Conservation (phyloP, 2,329 filamentous ascomycete species). For the Claviceps africana region DNA sequence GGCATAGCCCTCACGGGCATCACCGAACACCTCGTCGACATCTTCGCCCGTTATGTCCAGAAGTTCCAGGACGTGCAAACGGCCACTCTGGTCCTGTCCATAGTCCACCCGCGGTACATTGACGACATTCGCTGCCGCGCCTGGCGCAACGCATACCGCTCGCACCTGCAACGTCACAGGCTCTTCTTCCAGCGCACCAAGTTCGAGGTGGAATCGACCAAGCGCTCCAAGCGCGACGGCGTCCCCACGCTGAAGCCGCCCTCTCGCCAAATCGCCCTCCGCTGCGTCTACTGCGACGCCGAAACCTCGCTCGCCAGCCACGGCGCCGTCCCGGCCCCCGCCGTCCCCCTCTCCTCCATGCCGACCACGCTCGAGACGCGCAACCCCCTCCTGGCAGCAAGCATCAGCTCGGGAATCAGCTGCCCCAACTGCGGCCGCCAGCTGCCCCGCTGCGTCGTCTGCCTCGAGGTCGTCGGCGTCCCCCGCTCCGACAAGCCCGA, state of each 20-base stretch:
- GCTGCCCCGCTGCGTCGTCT: slow-evolving; percentile 53
- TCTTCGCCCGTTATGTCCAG: slow-evolving; percentile 61
- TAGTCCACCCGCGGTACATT: slow-evolving; percentile 62
- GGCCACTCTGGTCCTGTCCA: slow-evolving; percentile 58
- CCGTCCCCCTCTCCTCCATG: not conserved
- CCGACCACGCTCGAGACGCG: slow-evolving; percentile 19
- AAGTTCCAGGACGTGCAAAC: slow-evolving; percentile 70
- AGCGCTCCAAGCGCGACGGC: slow-evolving; percentile 51
- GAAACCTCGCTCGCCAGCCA: slow-evolving; percentile 37
- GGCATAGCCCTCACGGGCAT: slow-evolving; percentile 68
- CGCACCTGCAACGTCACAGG: slow-evolving; percentile 58
- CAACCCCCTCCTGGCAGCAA: slow-evolving; percentile 45
- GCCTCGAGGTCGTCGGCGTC: slow-evolving; percentile 51
- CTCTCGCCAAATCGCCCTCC: slow-evolving; percentile 56
- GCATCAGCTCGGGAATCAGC: slow-evolving; percentile 45
- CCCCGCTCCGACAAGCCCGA: slow-evolving; percentile 46
- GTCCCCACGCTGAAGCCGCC: slow-evolving; percentile 48
- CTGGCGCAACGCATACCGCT: slow-evolving; percentile 60
- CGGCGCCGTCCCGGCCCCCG: slow-evolving; percentile 9
- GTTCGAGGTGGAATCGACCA: slow-evolving; percentile 65
- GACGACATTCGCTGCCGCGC: slow-evolving; percentile 61
- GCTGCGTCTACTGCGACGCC: slow-evolving; percentile 63
- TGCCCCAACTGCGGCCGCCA: slow-evolving; percentile 55
- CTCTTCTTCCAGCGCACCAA: slow-evolving; percentile 61
- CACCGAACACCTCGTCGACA: slow-evolving; percentile 55